Evolutionary conservation across 805 yeast species (phyloP), one percentile per base, ranked within the genome.

Genomic region (Danielia oregonensis): DNA sequence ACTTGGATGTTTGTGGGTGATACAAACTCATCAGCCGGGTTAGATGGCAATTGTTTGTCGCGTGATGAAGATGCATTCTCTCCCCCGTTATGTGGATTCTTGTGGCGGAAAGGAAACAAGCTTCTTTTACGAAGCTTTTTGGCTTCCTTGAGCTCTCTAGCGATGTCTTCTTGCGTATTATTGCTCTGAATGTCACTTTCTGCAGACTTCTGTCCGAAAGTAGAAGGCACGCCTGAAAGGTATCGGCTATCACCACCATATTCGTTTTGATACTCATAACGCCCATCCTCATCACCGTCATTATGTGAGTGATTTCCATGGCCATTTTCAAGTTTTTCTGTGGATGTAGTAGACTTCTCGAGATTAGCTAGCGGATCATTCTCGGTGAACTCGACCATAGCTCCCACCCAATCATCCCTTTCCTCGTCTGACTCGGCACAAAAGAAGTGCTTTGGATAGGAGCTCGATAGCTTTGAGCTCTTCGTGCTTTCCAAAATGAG

Each of bases 361-460:
- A 6, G 6, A 6, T 6, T 6, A 7, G 6, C 22, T 8, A 34
- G 32, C 2, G 46, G 46, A 24, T 45, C 49, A 13, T 45, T 43
- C 17, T 61, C 63, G 17, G 55, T 54, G 31, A 51, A 55, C 32
- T 64, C 68, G 9, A 68, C 55, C 48, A 68, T 54, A 1, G 55
- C 45, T 15, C 73, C 68, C 6, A 84, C 74, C 93, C 94, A 85
- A 7, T 63, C 63, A 48, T 82, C 89, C 37, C 91, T 70, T 51
- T 87, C 95, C 17, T 68, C 72, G 29, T 82, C 82, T 6, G 82
- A 78, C 54, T 88, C 95, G 2, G 93, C 82, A 57, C 94, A 86
- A 34, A 87, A 72, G 32, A 76, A 71, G 49, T 82, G 86, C 43
- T 71, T 78, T 1, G 75, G 73, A 18, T 43, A 63, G 4, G 55